A percentile compares a stretch with the other conserved stretches of the same genome.
Conservation (phyloP, 139 green algal species). For the Medakamo hakoo region DNA sequence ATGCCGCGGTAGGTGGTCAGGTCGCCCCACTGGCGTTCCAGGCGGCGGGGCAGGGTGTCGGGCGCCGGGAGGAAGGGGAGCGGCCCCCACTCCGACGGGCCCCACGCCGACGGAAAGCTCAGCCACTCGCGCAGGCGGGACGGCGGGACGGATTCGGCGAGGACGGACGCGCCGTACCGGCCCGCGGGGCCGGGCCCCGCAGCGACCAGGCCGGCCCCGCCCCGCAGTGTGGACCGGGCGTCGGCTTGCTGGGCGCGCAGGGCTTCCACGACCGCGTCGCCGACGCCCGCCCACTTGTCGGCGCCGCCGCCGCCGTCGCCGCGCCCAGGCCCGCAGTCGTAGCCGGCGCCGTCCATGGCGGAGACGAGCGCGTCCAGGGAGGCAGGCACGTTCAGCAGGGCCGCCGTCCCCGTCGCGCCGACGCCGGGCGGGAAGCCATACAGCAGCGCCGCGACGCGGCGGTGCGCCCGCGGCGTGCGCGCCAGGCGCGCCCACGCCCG, state of each 20-base stretch:
- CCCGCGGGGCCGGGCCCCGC: slow-evolving; percentile 8
- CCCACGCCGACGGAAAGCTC: slow-evolving; percentile 54
- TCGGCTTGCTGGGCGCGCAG: slow-evolving; percentile 23
- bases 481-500: slow-evolving; percentile 54
- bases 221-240: slow-evolving; percentile 9
- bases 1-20: slow-evolving; percentile 54
- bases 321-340: slow-evolving; percentile 7
- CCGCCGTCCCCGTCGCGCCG: slow-evolving; percentile 85
- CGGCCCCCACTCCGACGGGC: slow-evolving; percentile 78
- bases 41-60: slow-evolving; percentile 55
- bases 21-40: slow-evolving; percentile 85
- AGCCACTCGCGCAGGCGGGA: slow-evolving; percentile 47
- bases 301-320: not conserved
- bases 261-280: slow-evolving; percentile 47
- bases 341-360: slow-evolving; percentile 27
- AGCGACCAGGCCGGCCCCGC: slow-evolving; percentile 18
- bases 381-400: slow-evolving; percentile 89
- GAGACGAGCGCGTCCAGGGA: slow-evolving; percentile 54
- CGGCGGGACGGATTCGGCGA: slow-evolving; percentile 35
- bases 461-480: slow-evolving; percentile 20
- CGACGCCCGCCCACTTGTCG: slow-evolving; percentile 1
- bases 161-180: slow-evolving; percentile 11
- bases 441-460: slow-evolving; percentile 57
- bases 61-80: slow-evolving; percentile 69
- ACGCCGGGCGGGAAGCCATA: slow-evolving; percentile 96